A percentile compares a stretch with the other conserved stretches of the same genome.
Conservation (phyloP, 257 asterid species). For the Eucommia ulmoides region DNA sequence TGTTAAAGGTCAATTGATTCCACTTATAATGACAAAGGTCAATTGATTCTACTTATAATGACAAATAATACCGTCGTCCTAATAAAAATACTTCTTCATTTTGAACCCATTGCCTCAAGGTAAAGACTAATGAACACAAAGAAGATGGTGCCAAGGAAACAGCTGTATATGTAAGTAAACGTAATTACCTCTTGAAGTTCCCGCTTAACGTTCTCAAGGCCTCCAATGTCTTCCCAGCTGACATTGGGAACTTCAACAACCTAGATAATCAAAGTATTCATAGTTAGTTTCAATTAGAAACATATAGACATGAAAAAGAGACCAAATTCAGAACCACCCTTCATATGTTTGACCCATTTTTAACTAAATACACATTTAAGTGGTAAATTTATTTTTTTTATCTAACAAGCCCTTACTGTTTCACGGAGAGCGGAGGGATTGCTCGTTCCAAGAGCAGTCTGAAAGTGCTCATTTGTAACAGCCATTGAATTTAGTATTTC, state of each 20-base stretch:
- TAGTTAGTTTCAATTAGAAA: conserved; percentile 5
- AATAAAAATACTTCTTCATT: no score
- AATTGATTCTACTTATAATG: no score
- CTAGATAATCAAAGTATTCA: conserved; percentile 19
- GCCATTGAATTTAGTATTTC: conserved; percentile 92
- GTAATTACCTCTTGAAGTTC: conserved; percentile 82
- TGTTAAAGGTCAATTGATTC: no score
- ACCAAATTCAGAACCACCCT: conserved; percentile 4
- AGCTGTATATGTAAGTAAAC: background rate
- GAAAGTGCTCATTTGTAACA: conserved; percentile 80
- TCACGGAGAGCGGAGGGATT: conserved; percentile 93
- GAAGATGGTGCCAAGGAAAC: background rate
- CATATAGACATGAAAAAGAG: background rate
- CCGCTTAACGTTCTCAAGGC: conserved; percentile 80
- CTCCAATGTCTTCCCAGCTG: conserved; percentile 84
- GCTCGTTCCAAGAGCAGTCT: conserved; percentile 88
- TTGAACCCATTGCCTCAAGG: no score
- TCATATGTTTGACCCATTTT: no score
- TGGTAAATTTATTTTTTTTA: no score
- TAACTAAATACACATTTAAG: no score
- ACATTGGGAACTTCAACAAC: conserved; percentile 90
- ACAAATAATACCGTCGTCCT: no score
- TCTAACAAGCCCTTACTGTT: conserved; percentile 69
- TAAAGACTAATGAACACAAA: no score
- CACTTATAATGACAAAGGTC: no score